Base-by-base conservation (phyloP, 805 yeast species). In the Zygotorulaspora danielsina region DNA sequence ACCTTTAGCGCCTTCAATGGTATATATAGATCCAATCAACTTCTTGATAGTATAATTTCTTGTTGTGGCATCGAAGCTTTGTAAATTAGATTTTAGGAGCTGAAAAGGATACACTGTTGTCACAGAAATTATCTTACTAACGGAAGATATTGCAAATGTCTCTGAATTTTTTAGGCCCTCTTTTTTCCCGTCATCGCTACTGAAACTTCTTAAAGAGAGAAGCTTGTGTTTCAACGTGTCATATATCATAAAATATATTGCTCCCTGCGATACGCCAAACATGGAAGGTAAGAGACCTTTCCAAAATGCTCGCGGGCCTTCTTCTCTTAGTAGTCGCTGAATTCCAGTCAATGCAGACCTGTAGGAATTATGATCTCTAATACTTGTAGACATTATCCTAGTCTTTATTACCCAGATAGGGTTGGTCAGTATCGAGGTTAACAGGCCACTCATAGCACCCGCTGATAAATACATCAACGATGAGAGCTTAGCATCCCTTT, bases 321-420 rank as follows among this genome's bases (percentile, higher is more conserved):
- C 87, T 1, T 68, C 65, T 19, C 48, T 50, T 10, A 67, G 45
- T 10, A 86, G 72, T 17, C 69, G 57, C 5, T 41, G 40, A 0
- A 78, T 52, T 1, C 95, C 94, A 43, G 78, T 76, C 13, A 53
- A 8, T 5, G 80, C 62, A 0, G 86, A 76, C 7, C 61, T 60
- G 54, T 87, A 86, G 0, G 44, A 55, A 32, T 42, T 45, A 11
- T 31, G 41, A 11, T 53, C 41, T 9, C 28, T 26, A 17, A 43
- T 36, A 32, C 57, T 55, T 10, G 59, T 74, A 13, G 88, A 78
- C 53, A 89, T 70, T 49, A 90, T 81, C 45, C 97, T 71, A 0
- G 98, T 93, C 61, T 93, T 93, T 13, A 93, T 60, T 1, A 93
- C 96, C 98, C 98, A 90, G 8, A 90, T 74, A 1, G 98, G 98